A percentile compares a stretch with the other conserved stretches of the same genome.
Evolutionary conservation across 2,329 filamentous ascomycete genomes (phyloP).

Genomic region (Triangularia verruculosa): DNA sequence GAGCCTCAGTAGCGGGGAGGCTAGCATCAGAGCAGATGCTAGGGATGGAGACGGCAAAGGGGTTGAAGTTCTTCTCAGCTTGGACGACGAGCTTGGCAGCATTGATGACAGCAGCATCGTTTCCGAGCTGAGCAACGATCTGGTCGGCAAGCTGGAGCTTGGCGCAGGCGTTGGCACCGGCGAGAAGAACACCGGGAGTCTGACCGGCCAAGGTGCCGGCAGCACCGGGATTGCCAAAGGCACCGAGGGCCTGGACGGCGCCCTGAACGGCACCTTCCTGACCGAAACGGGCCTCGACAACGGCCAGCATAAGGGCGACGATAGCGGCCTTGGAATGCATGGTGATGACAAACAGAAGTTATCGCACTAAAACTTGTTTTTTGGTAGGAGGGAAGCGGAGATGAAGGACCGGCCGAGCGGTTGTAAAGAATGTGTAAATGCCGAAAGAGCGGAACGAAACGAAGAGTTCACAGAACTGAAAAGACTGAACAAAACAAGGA

Average conservation of each 20-base stretch:
- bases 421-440: constrained; percentile 18
- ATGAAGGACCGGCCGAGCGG: constrained; percentile 26
- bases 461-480: constrained; percentile 32
- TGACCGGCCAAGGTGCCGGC: constrained; percentile 63
- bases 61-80: constrained; percentile 73
- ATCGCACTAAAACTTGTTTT: constrained; percentile 6
- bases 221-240: constrained; percentile 56
- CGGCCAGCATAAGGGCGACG: constrained; percentile 38
- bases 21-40: constrained; percentile 62
- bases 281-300: constrained; percentile 56
- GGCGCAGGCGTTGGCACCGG: constrained; percentile 62
- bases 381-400: constrained; percentile 20
- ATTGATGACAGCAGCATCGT: constrained; percentile 54
- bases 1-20: constrained; percentile 58
- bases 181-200: constrained; percentile 61
- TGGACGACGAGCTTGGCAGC: constrained; percentile 63
- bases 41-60: constrained; percentile 57
- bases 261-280: constrained; percentile 60
- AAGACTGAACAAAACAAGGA: constrained; percentile 21
- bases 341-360: constrained; percentile 15
- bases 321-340: constrained; percentile 28
- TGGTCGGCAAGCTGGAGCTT: constrained; percentile 65
- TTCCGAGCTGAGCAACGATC: constrained; percentile 61
- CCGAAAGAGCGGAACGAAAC: constrained; percentile 28
- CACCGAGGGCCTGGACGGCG: constrained; percentile 51